Conservation (phyloP, 371 early-diverging fungal genomes). For the Vairimorpha ceranae region DNA sequence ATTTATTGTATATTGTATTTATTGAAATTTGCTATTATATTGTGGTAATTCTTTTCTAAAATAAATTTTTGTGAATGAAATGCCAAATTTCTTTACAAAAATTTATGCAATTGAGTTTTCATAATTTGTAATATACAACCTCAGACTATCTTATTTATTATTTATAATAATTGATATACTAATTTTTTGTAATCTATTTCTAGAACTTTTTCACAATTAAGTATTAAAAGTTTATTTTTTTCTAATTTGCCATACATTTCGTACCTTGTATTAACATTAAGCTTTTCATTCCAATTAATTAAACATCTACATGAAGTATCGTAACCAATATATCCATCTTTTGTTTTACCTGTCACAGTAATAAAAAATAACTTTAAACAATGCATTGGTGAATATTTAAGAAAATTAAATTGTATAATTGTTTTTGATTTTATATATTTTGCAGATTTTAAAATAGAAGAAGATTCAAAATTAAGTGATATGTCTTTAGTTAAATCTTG, state of each 20-base stretch:
- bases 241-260: not conserved
- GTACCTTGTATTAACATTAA: not conserved
- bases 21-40: no score
- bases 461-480: slow-evolving; percentile 4
- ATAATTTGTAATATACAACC: no score
- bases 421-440: not conserved
- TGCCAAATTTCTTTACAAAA: no score
- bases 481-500: not conserved
- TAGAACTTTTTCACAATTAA: not conserved
- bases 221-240: not conserved
- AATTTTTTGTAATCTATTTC: slow-evolving; percentile 3
- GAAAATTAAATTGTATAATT: not conserved
- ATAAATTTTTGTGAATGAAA: no score
- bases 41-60: no score
- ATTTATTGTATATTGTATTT: no score
- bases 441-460: not conserved
- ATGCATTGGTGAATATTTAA: not conserved
- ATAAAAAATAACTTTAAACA: not conserved
- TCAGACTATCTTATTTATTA: no score
- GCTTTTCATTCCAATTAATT: not conserved
- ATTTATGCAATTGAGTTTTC: no score
- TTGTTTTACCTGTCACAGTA: not conserved
- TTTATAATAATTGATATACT: slow-evolving; percentile 11
- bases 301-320: slow-evolving; percentile 11
- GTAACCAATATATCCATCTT: not conserved